These are phyloP conservation scores for Eremochloa ophiuroides DNA, from an alignment of 176 grass and related monocot species.

Conservation along the genomic window DNA sequence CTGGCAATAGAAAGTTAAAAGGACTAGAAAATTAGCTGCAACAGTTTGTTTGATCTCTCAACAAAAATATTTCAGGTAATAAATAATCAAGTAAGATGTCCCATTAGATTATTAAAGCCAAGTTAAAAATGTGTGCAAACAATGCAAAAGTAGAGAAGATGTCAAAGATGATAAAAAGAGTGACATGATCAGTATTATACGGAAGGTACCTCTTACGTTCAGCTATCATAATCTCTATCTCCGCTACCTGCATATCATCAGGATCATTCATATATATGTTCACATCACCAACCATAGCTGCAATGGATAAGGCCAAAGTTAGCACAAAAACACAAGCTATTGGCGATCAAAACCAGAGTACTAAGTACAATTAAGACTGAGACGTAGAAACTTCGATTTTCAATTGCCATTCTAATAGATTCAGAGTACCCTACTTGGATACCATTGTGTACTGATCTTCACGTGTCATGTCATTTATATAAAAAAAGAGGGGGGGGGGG, in stretches of 20 bases:
- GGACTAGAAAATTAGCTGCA: neutral
- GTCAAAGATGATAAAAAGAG: neutral
- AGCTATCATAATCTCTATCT: slow-evolving; percentile 96
- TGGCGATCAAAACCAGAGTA: neutral
- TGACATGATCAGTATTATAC: neutral
- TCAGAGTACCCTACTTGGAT: neutral
- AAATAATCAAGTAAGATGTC: neutral
- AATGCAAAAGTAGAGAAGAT: neutral
- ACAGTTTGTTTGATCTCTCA: neutral
- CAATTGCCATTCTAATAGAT: neutral
- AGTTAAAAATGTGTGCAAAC: neutral
- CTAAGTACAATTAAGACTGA: neutral
- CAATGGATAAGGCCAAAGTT: neutral
- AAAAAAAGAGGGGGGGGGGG: neutral
- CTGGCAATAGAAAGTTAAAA: neutral
- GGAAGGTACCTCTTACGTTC: slow-evolving; percentile 58
- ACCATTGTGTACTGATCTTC: neutral
- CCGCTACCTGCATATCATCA: slow-evolving; percentile 60
- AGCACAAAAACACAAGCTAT: neutral
- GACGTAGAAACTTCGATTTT: neutral
- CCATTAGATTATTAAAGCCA: neutral
- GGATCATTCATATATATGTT: slow-evolving; percentile 97
- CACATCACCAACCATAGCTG: slow-evolving; percentile 97
- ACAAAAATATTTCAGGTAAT: neutral
- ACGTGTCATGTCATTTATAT: neutral